These are phyloP conservation scores for Hanseniaspora thailandica DNA, from an alignment of 805 yeast species.

Conservation along the genomic window DNA sequence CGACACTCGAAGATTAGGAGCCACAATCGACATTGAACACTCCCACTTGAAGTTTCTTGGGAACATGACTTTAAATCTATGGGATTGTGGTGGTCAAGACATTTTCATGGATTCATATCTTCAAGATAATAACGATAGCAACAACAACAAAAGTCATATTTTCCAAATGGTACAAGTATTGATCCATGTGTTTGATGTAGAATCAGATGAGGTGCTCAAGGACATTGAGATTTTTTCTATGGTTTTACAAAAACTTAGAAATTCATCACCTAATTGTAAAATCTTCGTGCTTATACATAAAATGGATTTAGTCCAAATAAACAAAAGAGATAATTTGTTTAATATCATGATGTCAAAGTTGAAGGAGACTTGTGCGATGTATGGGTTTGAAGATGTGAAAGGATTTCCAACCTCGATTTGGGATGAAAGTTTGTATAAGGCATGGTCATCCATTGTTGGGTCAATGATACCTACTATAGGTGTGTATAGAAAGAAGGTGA, in stretches of 20 bases:
- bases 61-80: constrained; percentile 83
- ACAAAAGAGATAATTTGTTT: constrained; percentile 73
- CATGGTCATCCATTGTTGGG: constrained; percentile 95
- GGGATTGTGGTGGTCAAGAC: constrained; percentile 99
- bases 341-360: constrained; percentile 73
- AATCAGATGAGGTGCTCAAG: constrained; percentile 77
- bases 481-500: constrained; percentile 60
- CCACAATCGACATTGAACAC: constrained; percentile 97
- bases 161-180: constrained; percentile 92
- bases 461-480: constrained; percentile 87
- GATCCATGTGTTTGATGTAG: constrained; percentile 93
- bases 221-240: constrained; percentile 86
- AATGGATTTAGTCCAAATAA: constrained; percentile 88
- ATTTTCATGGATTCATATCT: constrained; percentile 91
- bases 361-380: constrained; percentile 61
- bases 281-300: constrained; percentile 86
- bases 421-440: constrained; percentile 92
- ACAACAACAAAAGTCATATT: constrained; percentile 55
- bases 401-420: constrained; percentile 95
- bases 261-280: constrained; percentile 80
- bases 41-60: constrained; percentile 86
- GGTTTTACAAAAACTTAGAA: constrained; percentile 67
- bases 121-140: constrained; percentile 41
- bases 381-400: constrained; percentile 47
- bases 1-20: constrained; percentile 89